A percentile compares a stretch with the other conserved stretches of the same genome.
Evolutionary conservation across 345 rosid genomes (phyloP).

Genomic region (Viola odorata): DNA sequence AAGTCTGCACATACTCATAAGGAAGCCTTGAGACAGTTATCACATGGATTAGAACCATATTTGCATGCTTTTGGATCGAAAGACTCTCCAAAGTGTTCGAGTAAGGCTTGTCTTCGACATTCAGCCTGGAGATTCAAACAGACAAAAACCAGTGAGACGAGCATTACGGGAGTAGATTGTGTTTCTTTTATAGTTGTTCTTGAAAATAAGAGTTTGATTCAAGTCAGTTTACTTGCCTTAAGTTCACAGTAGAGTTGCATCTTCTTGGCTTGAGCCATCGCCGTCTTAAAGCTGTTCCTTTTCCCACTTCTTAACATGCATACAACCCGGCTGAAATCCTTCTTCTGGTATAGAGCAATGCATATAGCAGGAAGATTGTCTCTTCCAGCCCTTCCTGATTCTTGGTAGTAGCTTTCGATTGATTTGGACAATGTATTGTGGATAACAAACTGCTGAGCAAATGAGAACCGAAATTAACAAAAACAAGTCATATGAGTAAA

Average conservation of each 20-base stretch:
- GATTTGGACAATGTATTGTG: conserved; percentile 95
- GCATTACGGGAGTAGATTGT: background rate
- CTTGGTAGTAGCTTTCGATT: conserved; percentile 90
- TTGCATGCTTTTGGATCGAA: conserved; percentile 57
- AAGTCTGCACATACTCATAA: conserved; percentile 15
- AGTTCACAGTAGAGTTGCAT: conserved; percentile 88
- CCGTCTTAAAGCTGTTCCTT: conserved; percentile 60
- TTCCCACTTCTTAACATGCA: conserved; percentile 84
- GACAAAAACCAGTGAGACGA: conserved; percentile 11
- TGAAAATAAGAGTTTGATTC: background rate
- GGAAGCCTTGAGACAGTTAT: conserved; percentile 59
- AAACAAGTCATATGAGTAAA: background rate
- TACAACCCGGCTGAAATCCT: conserved; percentile 88
- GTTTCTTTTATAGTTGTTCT: background rate
- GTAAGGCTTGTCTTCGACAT: conserved; percentile 70
- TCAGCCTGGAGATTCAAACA: conserved; percentile 39
- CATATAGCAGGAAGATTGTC: conserved; percentile 65
- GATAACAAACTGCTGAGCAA: conserved; percentile 67
- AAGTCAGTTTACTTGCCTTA: conserved; percentile 37
- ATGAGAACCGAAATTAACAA: background rate
- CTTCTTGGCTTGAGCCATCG: conserved; percentile 86
- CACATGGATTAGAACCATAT: conserved; percentile 61
- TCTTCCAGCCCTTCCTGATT: conserved; percentile 90
- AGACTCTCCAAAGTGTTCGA: conserved; percentile 74
- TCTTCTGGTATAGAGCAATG: conserved; percentile 77